These are phyloP conservation scores for Sporothrix inflata DNA, from an alignment of 2,329 filamentous ascomycete species.

Conservation along the genomic window DNA sequence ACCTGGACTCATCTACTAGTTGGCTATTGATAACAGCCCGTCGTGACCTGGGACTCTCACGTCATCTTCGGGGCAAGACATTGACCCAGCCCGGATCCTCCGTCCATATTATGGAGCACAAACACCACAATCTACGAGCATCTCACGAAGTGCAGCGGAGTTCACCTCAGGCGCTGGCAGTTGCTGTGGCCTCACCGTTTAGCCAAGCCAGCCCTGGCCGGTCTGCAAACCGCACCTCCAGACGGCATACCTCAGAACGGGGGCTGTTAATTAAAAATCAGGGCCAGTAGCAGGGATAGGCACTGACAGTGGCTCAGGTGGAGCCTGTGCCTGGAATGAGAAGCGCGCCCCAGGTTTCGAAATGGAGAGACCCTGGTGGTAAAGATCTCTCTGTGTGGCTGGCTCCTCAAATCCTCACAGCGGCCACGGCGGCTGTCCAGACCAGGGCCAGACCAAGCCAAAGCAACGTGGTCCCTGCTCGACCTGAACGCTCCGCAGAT, in stretches of 20 bases:
- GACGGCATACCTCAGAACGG: slow-evolving; percentile 8
- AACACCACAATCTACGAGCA: background rate
- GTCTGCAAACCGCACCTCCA: slow-evolving; percentile 1
- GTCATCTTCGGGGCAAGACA: slow-evolving; percentile 19
- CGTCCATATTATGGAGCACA: background rate
- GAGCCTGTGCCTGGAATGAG: slow-evolving; percentile 25
- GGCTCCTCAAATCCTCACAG: background rate
- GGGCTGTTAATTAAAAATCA: slow-evolving; percentile 2
- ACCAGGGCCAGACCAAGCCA: background rate
- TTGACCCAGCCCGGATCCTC: background rate
- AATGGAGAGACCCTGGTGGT: slow-evolving; percentile 2
- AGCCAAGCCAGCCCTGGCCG: background rate
- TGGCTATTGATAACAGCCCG: background rate
- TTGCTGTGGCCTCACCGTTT: background rate
- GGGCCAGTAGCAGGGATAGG: slow-evolving; percentile 24
- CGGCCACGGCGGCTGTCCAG: background rate
- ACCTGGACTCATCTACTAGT: background rate
- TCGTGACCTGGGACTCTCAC: slow-evolving; percentile 20
- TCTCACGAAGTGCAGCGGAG: background rate
- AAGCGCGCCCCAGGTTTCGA: slow-evolving; percentile 27
- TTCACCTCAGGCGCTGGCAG: background rate
- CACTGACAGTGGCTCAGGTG: slow-evolving; percentile 22
- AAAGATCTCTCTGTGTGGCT: slow-evolving; percentile 16
- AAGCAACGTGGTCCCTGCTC: background rate
- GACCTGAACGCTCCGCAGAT: slow-evolving; percentile 14